Base-by-base conservation (phyloP, 2,329 filamentous ascomycete species). In the Talaromyces sp. region DNA sequence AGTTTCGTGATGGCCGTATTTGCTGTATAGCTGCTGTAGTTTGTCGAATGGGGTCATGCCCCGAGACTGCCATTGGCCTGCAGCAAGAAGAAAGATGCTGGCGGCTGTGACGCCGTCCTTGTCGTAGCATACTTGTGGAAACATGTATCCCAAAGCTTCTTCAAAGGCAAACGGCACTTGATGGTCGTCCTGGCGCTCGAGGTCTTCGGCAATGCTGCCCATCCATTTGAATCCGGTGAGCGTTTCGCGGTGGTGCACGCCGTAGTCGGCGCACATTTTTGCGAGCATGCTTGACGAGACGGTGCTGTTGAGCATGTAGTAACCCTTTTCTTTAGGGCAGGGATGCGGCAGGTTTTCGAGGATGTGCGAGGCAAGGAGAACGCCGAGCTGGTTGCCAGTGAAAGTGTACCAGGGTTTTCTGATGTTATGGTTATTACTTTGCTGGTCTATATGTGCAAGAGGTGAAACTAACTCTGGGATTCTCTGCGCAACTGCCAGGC, bases 151-250 rank as follows among this genome's bases (percentile, higher is more conserved):
- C 27, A 89, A 80, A 7, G 86, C 86, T 73, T 89, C 86, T 72
- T 89, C 86, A 65, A 85, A 89, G 1, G 85, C 85, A 67, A 83
- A 88, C 0, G 80, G 75, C 0, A 83, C 80, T 27, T 80, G 75
- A 65, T 82, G 83, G 28, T 82, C 83, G 60, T 75, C 68, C 2
- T 70, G 67, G 18, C 47, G 30, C 60, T 81, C 75, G 1, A 87
- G 77, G n/a, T 81, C 75, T 18, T 81, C 79, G 1, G 85, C 83
- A 53, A 83, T 78, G 64, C 87, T 88, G 2, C 85, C 86, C 64
- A 89, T 81, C 86, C 86, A 89, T 70, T 89, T 89, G 76, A 89
- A 89, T 1, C 86, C 86, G 0, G 86, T 89, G 33, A 89, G 73
- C 0, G 86, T 87, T 67, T 88, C 86, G 62, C 80, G 77, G 68